These are phyloP conservation scores for Pleurotus tuoliensis DNA, from an alignment of 768 basidiomycete genomes.

Conservation along the genomic window DNA sequence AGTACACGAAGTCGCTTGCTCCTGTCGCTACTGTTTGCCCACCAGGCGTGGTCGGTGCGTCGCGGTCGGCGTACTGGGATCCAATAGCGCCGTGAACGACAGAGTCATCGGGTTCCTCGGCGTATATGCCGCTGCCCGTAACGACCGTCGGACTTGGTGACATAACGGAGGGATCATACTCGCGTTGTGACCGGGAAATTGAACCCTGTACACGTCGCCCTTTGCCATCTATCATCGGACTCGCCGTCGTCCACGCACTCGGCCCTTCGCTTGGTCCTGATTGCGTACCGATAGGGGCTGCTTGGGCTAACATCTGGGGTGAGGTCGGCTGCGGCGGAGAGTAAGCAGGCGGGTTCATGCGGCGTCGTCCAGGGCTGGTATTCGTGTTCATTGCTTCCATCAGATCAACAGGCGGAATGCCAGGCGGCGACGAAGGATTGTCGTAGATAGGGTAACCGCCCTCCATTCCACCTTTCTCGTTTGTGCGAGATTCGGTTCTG, in stretches of 20 bases:
- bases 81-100: background rate
- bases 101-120: background rate
- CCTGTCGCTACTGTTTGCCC: constrained; percentile 4
- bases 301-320: background rate
- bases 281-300: background rate
- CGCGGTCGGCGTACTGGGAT: background rate
- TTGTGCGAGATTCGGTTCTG: background rate
- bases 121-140: constrained; percentile 1
- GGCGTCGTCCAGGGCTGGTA: background rate
- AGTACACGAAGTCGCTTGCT: background rate
- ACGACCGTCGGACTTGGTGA: constrained; percentile 4
- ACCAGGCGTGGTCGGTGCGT: background rate
- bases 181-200: background rate
- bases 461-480: background rate
- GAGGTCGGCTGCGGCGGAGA: background rate
- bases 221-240: constrained; percentile 2
- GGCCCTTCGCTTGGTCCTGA: constrained; percentile 2
- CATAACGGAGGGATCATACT: constrained; percentile 3
- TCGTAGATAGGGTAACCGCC: background rate
- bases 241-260: background rate
- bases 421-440: constrained; percentile 3
- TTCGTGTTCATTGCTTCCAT: background rate
- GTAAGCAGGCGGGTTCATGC: constrained; percentile 5
- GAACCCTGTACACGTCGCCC: background rate
- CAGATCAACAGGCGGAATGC: background rate